Conservation (phyloP, 768 basidiomycete species). For the Panaeolus papilionaceus region DNA sequence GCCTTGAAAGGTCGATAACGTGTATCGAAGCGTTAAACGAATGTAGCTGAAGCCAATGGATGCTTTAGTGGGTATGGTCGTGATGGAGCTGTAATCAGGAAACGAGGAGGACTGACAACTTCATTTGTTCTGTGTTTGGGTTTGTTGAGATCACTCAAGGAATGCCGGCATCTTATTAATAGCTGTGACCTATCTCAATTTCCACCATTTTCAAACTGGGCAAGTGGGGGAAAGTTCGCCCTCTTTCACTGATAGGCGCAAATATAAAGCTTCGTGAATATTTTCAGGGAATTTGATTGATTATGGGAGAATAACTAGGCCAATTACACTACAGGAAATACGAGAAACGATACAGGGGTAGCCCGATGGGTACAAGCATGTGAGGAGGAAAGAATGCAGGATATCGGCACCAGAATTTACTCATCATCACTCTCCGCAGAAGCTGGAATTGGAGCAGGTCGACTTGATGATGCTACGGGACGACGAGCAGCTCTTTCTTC, state of each 20-base stretch:
- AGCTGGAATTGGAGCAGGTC: conserved; percentile 49
- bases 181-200: too few relatives aligned
- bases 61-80: conserved; percentile 10
- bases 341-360: conserved; percentile 2
- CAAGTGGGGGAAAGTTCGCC: too few relatives aligned
- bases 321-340: background rate
- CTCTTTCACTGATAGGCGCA: background rate
- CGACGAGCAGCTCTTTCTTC: conserved; percentile 61
- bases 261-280: background rate
- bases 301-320: background rate
- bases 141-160: conserved; percentile 11
- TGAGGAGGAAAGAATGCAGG: background rate
- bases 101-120: background rate
- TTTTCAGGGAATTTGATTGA: background rate
- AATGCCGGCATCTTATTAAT: background rate
- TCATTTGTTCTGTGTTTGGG: conserved; percentile 11
- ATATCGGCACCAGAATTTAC: conserved; percentile 24
- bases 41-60: background rate
- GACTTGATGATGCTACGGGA: conserved; percentile 63
- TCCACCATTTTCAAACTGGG: background rate
- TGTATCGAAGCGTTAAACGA: background rate
- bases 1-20: background rate
- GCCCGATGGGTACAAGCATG: background rate
- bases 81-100: background rate
- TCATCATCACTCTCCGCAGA: conserved; percentile 59